A percentile compares a stretch with the other conserved stretches of the same genome.
Evolutionary conservation across 768 basidiomycete genomes (phyloP).

Genomic region (Pholiota microspora): DNA sequence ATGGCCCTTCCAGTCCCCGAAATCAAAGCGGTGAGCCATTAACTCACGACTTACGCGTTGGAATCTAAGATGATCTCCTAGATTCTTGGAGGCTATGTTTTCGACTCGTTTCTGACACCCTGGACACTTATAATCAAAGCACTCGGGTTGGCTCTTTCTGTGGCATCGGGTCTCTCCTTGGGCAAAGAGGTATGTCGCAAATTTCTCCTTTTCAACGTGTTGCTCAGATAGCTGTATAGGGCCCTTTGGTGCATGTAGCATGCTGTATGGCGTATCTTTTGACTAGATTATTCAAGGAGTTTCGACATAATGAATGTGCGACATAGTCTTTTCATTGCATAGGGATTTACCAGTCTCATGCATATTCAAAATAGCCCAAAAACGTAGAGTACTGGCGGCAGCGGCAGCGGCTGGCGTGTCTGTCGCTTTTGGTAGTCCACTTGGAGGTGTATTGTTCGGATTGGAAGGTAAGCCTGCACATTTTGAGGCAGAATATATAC

Average conservation of each 20-base stretch:
- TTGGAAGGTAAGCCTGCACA: conserved; percentile 54
- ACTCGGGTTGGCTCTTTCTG: conserved; percentile 77
- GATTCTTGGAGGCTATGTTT: conserved; percentile 83
- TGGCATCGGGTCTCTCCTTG: conserved; percentile 81
- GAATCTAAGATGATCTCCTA: conserved; percentile 21
- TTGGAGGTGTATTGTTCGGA: conserved; percentile 84
- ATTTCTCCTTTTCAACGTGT: conserved; percentile 7
- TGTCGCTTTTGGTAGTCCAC: conserved; percentile 84
- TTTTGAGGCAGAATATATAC: not conserved
- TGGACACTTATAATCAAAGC: conserved; percentile 88
- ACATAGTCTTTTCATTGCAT: not conserved
- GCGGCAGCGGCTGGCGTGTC: conserved; percentile 87
- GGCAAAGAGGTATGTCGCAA: conserved; percentile 71
- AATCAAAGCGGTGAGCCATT: conserved; percentile 62
- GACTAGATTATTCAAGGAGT: conserved; percentile 65
- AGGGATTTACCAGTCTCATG: not conserved
- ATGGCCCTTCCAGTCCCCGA: conserved; percentile 67
- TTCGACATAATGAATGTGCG: conserved; percentile 74
- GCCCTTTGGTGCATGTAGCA: conserved; percentile 83
- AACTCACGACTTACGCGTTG: not conserved
- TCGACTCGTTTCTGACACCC: conserved; percentile 81
- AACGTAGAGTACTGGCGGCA: conserved; percentile 77
- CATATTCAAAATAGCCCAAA: conserved; percentile 53
- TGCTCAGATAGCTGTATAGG: conserved; percentile 35
- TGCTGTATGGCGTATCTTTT: conserved; percentile 78